Conservation (phyloP, 1,139 yeast genomes). For the Debaryomyces sp. region DNA sequence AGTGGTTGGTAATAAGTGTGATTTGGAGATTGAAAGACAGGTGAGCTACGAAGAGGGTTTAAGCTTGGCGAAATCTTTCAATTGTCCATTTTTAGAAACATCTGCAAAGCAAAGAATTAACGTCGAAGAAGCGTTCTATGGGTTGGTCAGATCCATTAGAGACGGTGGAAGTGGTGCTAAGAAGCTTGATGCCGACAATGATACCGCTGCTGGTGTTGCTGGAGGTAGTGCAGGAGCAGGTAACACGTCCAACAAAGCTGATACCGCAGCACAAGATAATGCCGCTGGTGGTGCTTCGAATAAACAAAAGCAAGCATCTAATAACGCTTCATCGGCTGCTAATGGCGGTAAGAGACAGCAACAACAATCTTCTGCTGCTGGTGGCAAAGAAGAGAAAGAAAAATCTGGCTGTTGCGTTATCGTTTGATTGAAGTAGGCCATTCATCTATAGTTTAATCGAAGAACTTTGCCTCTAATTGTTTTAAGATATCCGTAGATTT, state of each 20-base stretch:
- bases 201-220: constrained; percentile 11
- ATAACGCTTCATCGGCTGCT: constrained; percentile 7
- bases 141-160: constrained; percentile 64
- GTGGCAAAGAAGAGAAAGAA: constrained; percentile 30
- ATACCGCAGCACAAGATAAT: constrained; percentile 8
- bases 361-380: constrained; percentile 17
- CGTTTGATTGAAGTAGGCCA: constrained; percentile 24
- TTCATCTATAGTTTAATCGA: not conserved
- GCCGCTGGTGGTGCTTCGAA: constrained; percentile 10
- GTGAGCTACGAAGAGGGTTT: constrained; percentile 83
- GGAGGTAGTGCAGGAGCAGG: constrained; percentile 10
- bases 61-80: constrained; percentile 70
- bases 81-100: constrained; percentile 87
- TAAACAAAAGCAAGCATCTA: not conserved
- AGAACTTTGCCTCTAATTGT: not conserved
- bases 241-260: not conserved
- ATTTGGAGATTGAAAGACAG: constrained; percentile 70
- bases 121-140: constrained; percentile 90
- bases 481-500: not conserved
- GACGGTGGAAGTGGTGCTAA: constrained; percentile 18
- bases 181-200: constrained; percentile 11
- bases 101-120: constrained; percentile 92
- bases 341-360: constrained; percentile 13
- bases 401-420: constrained; percentile 51
- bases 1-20: constrained; percentile 71